Evolutionary conservation across 2,329 filamentous ascomycete species (phyloP), one percentile per base, ranked within the genome.

Genomic region (Fusarium veterinarium): DNA sequence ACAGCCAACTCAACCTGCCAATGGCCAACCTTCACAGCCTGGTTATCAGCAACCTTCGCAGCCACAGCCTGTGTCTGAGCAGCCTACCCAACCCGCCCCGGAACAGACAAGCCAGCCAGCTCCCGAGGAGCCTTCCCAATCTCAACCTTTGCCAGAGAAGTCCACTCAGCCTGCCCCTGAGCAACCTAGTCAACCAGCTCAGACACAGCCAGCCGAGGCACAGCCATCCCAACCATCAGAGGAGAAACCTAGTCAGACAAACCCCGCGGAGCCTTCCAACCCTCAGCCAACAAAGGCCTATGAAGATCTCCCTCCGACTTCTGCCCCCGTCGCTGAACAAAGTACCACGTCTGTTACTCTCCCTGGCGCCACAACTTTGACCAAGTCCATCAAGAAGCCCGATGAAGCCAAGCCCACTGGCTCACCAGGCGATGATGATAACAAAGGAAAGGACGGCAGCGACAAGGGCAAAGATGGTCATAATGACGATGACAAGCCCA

Each of bases 331-430:
- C 30, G 31, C 55, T 9, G 64, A 67, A 35, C 61, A 64, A 31
- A 60, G 72, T 35, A 61, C 75, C 25, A 51, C 67, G 16, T 40
- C 67, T n/a, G 45, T 68, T 23, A 10, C 60, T 51, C 53, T 65
- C 19, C 46, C 68, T 6, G 64, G 64, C 6, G 49, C 61, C 33
- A 77, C 71, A 45, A 76, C 75, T 38, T 63, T 80, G 67, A 78
- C 73, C 35, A 76, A 79, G 37, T 74, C 77, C 38, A 77, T 80
- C 69, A 74, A 75, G 65, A 53, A 68, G 35, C 76, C 78, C 11
- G 67, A 67, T 23, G 64, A 73, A 13, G 65, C 72, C 12, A 56
- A 64, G 20, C 68, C 71, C n/a, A 67, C 61, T 3, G 38, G 63
- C 19, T 48, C 71, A 31, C 65, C 65, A 52, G 51, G 46, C 20